Base-by-base conservation (phyloP, 2,329 filamentous ascomycete species). In the Nakataea oryzae region DNA sequence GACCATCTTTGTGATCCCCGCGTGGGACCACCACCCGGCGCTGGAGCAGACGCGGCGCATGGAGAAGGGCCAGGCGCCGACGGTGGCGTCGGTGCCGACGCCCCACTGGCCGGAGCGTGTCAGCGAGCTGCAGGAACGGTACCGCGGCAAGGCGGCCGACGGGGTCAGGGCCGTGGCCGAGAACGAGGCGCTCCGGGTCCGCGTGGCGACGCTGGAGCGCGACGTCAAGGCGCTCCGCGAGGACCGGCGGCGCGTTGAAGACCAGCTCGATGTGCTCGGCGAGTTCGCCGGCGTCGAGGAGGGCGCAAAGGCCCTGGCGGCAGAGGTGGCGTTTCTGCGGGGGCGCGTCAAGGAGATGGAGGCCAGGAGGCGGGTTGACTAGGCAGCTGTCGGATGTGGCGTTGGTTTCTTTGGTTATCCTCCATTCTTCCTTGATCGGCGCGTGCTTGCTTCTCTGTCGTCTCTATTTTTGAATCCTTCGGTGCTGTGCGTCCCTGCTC, bases 1-100 rank as follows among this genome's bases (percentile, higher is more conserved):
- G 2, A 79, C 81, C 58, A 71, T 86, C 63, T 85, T 84, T 67
- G 71, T 85, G 9, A 71, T 83, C 30, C 82, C 82, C 0, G 81
- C 78, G 3, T 76, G 77, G 63, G 72, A 75, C 14, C 70, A 75
- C 27, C 80, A 83, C 62, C 78, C 81, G 0, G 74, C 70, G 26
- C 74, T 76, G 8, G 60, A 61, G 57, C 70, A 76, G 32, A 83
- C 80, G 1, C 70, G 73, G n/a, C 69, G 74, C 61, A 71, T 80
- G 28, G 81, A 83, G 69, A 66, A 66, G 26, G 71, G 71, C 24
- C 2, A 17, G 56, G 21, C 21, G 26, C 81, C 81, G 12, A 80
- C 69, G 12, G 68, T 75, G 1, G 70, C 75, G 54, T 64, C 68
- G 29, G 66, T 63, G 32, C 59, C 68, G 6, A 65, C 67, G 62